Percentiles rank a stretch among this genome's conserved stretches.
Evolutionary conservation across 2,329 filamentous ascomycete species (phyloP).

Genomic region (Penicillium sp.): DNA sequence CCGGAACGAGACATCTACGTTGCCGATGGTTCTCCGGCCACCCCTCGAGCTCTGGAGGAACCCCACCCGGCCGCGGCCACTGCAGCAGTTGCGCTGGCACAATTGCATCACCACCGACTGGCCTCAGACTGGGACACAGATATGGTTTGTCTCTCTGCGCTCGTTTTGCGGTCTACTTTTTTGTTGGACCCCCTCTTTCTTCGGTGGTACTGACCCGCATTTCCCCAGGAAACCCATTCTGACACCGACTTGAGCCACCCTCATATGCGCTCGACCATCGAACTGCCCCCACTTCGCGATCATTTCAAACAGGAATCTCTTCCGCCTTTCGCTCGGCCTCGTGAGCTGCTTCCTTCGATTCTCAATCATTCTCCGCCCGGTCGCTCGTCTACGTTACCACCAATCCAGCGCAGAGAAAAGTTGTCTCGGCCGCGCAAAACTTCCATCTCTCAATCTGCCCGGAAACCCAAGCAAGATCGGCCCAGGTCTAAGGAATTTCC

Average conservation of each 20-base stretch:
- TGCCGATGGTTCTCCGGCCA: slow-evolving; percentile 68
- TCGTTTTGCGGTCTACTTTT: slow-evolving; percentile 5
- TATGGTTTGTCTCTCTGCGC: slow-evolving; percentile 51
- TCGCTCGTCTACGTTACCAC: slow-evolving; percentile 84
- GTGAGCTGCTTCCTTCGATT: slow-evolving; percentile 81
- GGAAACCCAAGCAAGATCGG: slow-evolving; percentile 77
- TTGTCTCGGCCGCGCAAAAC: slow-evolving; percentile 77
- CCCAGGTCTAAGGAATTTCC: slow-evolving; percentile 74
- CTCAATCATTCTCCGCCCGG: slow-evolving; percentile 76
- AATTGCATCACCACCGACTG: slow-evolving; percentile 76
- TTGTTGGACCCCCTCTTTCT: background rate
- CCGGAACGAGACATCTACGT: slow-evolving; percentile 66
- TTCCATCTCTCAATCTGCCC: slow-evolving; percentile 77
- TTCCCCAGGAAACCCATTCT: slow-evolving; percentile 66
- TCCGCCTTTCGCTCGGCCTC: slow-evolving; percentile 62
- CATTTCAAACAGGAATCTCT: slow-evolving; percentile 73
- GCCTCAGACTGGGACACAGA: slow-evolving; percentile 78
- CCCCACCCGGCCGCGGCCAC: slow-evolving; percentile 68
- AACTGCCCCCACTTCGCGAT: slow-evolving; percentile 70
- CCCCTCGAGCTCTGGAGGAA: slow-evolving; percentile 70
- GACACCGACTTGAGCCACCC: slow-evolving; percentile 67
- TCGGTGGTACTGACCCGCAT: slow-evolving; percentile 23
- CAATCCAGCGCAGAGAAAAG: slow-evolving; percentile 73
- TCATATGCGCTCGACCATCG: slow-evolving; percentile 65
- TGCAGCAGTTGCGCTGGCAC: slow-evolving; percentile 82